phyloP scores from a whole-genome alignment of 2,329 filamentous ascomycete species.

The Botrytis sinoallii region DNA sequence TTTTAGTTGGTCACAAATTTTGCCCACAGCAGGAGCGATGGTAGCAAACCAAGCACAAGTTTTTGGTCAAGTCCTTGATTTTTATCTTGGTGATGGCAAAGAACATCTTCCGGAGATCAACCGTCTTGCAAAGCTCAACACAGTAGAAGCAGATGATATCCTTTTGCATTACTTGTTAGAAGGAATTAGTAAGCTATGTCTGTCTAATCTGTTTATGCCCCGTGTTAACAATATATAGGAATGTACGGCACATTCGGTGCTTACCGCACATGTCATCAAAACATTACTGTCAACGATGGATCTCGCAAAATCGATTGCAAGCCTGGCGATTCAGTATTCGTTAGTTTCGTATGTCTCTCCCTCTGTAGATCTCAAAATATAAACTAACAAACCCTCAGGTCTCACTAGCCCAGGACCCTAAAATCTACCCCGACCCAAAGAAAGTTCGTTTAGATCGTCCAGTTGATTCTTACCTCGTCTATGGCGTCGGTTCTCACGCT shows the following conservation, averaged over 20 bases:
- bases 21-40: slow-evolving; percentile 63
- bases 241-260: slow-evolving; percentile 62
- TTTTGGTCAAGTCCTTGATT: slow-evolving; percentile 70
- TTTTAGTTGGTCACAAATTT: slow-evolving; percentile 52
- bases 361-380: neutral
- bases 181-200: slow-evolving; percentile 36
- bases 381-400: slow-evolving; percentile 1
- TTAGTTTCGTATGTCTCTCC: slow-evolving; percentile 11
- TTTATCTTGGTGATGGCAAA: slow-evolving; percentile 59
- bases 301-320: slow-evolving; percentile 9
- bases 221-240: neutral
- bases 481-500: slow-evolving; percentile 59
- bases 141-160: slow-evolving; percentile 55
- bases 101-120: slow-evolving; percentile 59
- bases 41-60: slow-evolving; percentile 69
- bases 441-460: slow-evolving; percentile 61
- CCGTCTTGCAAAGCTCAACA: slow-evolving; percentile 52
- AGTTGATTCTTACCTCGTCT: slow-evolving; percentile 61
- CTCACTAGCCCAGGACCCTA: slow-evolving; percentile 43
- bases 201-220: neutral
- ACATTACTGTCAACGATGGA: slow-evolving; percentile 18
- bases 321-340: slow-evolving; percentile 17
- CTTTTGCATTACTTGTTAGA: slow-evolving; percentile 69
- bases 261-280: slow-evolving; percentile 45
- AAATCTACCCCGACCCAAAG: slow-evolving; percentile 58